Evolutionary conservation across 2,329 filamentous ascomycete species (phyloP).

Genomic region (Raffaelea ambrosiae): DNA sequence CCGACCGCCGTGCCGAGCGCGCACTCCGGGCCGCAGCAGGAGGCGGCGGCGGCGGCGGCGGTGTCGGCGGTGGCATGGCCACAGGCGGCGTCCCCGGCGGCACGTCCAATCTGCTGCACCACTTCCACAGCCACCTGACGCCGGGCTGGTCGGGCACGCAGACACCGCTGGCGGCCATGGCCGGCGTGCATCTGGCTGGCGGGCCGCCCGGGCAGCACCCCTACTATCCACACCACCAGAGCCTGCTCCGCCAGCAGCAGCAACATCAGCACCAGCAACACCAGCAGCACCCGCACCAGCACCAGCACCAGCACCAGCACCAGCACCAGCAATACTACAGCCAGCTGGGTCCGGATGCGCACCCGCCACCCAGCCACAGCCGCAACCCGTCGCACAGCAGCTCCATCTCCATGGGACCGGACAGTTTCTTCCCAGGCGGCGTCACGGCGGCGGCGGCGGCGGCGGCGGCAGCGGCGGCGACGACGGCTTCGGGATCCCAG

Average conservation of each 20-base stretch:
- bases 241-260: background rate
- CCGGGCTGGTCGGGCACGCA: constrained; percentile 65
- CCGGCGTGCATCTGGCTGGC: constrained; percentile 50
- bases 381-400: constrained; percentile 21
- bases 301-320: constrained; percentile 6
- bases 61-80: constrained; percentile 50
- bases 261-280: constrained; percentile 7
- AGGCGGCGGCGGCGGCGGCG: constrained; percentile 39
- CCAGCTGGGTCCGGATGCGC: too few relatives aligned
- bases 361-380: constrained; percentile 14
- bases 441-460: constrained; percentile 11
- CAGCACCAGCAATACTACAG: constrained; percentile 1
- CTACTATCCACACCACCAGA: constrained; percentile 5
- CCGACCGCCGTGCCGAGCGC: constrained; percentile 5
- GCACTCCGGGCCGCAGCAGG: background rate
- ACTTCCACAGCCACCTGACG: constrained; percentile 72
- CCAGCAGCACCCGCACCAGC: constrained; percentile 7
- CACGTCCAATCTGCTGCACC: constrained; percentile 63
- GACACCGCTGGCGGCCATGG: constrained; percentile 71
- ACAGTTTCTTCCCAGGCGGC: constrained; percentile 8
- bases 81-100: constrained; percentile 60
- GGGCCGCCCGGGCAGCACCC: background rate
- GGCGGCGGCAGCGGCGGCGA: background rate
- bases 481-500: too few relatives aligned
- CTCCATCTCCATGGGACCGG: constrained; percentile 19